Base-by-base conservation (phyloP, 1,284 basidiomycete genomes). In the Ustilago sp. region DNA sequence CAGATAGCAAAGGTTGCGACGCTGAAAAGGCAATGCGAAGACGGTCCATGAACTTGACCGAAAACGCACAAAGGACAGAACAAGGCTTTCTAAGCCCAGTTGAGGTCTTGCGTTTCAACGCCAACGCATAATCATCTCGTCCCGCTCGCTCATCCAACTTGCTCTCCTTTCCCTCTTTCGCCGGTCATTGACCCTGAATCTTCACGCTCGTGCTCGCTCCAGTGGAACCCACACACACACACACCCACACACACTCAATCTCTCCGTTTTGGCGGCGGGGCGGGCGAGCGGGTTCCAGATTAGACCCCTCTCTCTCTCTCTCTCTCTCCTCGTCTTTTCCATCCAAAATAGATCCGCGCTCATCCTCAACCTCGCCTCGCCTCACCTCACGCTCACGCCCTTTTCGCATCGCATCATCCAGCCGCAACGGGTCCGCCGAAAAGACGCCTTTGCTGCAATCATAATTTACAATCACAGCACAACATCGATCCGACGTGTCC, bases 401-500 rank as follows among this genome's bases (percentile, higher is more conserved):
- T 23, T 23, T 23, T 23, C 23, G 41, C 23, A 31, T 38, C 53
- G 28, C 41, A 57, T 32, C 23, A 45, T 39, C 55, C 55, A 39
- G 55, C 39, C 55, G 47, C 57, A 35, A 34, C 38, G 47, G 47
- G 5, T 41, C 36, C 31, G 28, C 23, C 19, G 28, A 50, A 48
- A 54, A 54, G 34, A 13, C 51, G 3, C 36, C 45, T n/a, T 54
- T 34, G 8, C 9, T 39, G n/a, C 59, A 43, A 48, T 51, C 54
- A 19, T 39, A 36, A 35, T 55, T 54, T 47, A 31, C 32, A 52
- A 51, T 60, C 68, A 64, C 41, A 63, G 61, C 68, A 65, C 59
- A 72, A 72, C 69, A 66, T 66, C 69, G 69, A 72, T 63, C 69
- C 69, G 69, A 72, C 43, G 43, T 45, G 19, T 45, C 43, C 43